Conservation (phyloP, 2,329 filamentous ascomycete genomes). For the Aspergillus floridensis region DNA sequence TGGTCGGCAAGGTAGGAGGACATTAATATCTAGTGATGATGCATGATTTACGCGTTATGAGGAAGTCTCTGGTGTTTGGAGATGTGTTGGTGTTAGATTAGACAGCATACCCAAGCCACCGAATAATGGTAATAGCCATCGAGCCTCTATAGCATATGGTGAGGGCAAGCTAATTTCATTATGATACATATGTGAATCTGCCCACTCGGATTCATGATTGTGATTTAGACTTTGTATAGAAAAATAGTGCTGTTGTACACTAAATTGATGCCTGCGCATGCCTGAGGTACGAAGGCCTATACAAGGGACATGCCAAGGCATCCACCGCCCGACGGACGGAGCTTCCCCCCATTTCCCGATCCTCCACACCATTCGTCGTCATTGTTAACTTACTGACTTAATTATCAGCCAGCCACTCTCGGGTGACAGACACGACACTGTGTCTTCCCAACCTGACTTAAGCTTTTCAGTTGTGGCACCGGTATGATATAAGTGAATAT, state of each 20-base stretch:
- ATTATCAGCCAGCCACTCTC: neutral
- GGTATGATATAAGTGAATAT: conserved; percentile 30
- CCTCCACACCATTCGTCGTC: conserved; percentile 1
- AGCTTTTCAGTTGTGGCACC: conserved; percentile 17
- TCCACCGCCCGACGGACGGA: conserved; percentile 4
- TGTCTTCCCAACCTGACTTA: conserved; percentile 20
- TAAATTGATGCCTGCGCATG: no score
- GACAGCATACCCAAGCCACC: neutral
- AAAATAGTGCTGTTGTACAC: no score
- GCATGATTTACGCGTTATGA: conserved; percentile 2
- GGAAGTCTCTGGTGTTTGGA: neutral
- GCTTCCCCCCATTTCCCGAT: conserved; percentile 6
- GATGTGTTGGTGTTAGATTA: neutral
- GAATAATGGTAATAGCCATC: neutral
- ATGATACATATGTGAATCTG: neutral
- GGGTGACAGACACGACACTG: neutral
- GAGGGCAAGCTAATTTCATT: neutral
- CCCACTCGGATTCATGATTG: no score
- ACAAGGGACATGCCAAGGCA: neutral
- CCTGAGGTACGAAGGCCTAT: conserved; percentile 4
- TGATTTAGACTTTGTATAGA: no score
- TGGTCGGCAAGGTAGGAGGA: neutral
- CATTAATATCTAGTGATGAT: conserved; percentile 13
- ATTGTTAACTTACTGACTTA: neutral
- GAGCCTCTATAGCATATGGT: neutral